Percentiles rank a stretch among this genome's conserved stretches.
Evolutionary conservation across 192 early-diverging fungal genomes (phyloP).

Genomic region (Pilaira anomala): DNA sequence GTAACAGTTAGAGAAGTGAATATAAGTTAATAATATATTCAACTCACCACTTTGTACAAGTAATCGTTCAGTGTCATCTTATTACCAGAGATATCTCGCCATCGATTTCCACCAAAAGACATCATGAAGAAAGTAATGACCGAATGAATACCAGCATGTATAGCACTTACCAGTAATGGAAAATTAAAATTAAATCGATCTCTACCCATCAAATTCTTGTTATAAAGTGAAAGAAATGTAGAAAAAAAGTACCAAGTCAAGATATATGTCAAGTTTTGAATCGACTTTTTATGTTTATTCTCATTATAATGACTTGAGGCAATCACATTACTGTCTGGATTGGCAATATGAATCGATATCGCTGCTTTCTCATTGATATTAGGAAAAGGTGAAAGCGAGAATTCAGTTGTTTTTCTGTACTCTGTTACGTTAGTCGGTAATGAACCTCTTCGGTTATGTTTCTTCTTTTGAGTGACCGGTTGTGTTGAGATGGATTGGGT

Average conservation of each 20-base stretch:
- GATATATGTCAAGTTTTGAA: conserved; percentile 35
- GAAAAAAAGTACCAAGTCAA: conserved; percentile 75
- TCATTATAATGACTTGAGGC: not conserved
- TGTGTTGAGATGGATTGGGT: conserved; percentile 13
- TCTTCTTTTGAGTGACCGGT: conserved; percentile 3
- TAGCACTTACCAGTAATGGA: conserved; percentile 75
- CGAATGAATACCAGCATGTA: conserved; percentile 73
- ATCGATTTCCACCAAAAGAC: conserved; percentile 32
- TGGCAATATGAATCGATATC: not conserved
- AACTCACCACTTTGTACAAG: conserved; percentile 37
- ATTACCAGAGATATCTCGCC: conserved; percentile 11
- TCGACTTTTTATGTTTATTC: not conserved
- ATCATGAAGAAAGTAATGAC: conserved; percentile 56
- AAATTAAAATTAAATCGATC: conserved; percentile 71
- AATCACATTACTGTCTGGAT: not conserved
- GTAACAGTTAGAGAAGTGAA: not conserved
- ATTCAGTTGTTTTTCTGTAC: not conserved
- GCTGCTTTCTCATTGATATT: too few relatives aligned
- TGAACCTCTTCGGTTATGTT: conserved; percentile 1
- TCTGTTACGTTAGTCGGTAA: not conserved
- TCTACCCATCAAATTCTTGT: conserved; percentile 78
- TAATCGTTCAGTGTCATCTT: conserved; percentile 30
- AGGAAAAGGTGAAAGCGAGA: not conserved
- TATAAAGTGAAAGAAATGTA: conserved; percentile 74
- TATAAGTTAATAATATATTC: not conserved